phyloP scores from a whole-genome alignment of 1,139 yeast species.

The Saccharomyces hybrid region DNA sequence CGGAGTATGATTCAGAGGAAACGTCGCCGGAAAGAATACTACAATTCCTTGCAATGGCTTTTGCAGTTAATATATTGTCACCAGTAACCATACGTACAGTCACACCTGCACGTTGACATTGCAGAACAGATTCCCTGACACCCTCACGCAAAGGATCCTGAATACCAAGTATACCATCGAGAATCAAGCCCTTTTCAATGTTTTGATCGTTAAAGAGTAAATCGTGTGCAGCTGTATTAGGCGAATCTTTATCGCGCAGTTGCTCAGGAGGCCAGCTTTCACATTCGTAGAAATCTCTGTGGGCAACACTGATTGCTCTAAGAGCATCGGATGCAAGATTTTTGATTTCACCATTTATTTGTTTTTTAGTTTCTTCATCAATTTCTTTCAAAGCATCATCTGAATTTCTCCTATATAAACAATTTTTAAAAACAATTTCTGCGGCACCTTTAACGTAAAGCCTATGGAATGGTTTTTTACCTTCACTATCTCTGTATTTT shows the following conservation, averaged over 20 bases:
- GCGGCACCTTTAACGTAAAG: constrained; percentile 89
- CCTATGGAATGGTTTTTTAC: constrained; percentile 39
- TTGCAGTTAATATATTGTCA: constrained; percentile 84
- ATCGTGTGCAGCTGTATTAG: constrained; percentile 42
- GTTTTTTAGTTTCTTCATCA: constrained; percentile 23
- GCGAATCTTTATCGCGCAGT: constrained; percentile 28
- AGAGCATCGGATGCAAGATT: constrained; percentile 68
- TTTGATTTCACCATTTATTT: constrained; percentile 43
- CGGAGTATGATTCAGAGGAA: constrained; percentile 49
- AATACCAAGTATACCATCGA: constrained; percentile 80
- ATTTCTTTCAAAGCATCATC: constrained; percentile 31
- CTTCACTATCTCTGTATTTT: constrained; percentile 32
- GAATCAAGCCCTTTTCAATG: constrained; percentile 34
- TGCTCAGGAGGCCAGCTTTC: constrained; percentile 61
- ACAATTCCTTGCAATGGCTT: constrained; percentile 81
- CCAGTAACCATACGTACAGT: constrained; percentile 97
- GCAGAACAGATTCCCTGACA: constrained; percentile 78
- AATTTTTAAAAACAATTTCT: constrained; percentile 65
- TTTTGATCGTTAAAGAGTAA: constrained; percentile 35
- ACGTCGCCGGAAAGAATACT: constrained; percentile 59
- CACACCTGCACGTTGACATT: constrained; percentile 87
- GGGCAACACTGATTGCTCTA: constrained; percentile 80
- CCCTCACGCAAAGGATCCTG: constrained; percentile 92
- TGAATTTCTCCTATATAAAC: constrained; percentile 37
- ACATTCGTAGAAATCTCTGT: constrained; percentile 51